phyloP scores from a whole-genome alignment of 768 basidiomycete species.

The Calocybe gangraenosa region DNA sequence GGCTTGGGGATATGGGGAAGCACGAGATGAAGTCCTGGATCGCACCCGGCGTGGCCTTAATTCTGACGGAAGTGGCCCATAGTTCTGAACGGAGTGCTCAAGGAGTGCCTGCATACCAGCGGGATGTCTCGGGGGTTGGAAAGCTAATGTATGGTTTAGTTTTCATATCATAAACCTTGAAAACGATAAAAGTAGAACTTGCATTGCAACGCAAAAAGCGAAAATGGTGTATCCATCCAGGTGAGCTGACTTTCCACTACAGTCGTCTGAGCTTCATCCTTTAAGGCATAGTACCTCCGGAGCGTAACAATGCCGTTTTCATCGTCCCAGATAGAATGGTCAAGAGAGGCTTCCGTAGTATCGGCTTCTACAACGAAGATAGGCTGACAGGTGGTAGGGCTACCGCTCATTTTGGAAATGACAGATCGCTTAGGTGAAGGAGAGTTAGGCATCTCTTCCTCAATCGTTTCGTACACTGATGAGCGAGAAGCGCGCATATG shows the following conservation, averaged over 20 bases:
- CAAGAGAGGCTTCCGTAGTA: slow-evolving; percentile 36
- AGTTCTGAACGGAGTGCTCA: slow-evolving; percentile 68
- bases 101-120: slow-evolving; percentile 70
- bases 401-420: slow-evolving; percentile 27
- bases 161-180: slow-evolving; percentile 6
- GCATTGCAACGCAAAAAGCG: slow-evolving; percentile 71
- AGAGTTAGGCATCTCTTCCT: slow-evolving; percentile 55
- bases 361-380: slow-evolving; percentile 60
- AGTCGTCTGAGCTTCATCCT: slow-evolving; percentile 62
- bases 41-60: slow-evolving; percentile 58
- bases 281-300: slow-evolving; percentile 64
- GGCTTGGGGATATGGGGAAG: slow-evolving; percentile 66
- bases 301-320: slow-evolving; percentile 63
- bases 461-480: slow-evolving; percentile 77
- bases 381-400: slow-evolving; percentile 33
- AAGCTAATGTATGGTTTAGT: slow-evolving; percentile 46
- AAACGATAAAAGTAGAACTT: slow-evolving; percentile 22
- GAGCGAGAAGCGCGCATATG: slow-evolving; percentile 57
- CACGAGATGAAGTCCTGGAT: slow-evolving; percentile 65
- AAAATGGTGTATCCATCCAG: slow-evolving; percentile 74
- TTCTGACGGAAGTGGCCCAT: slow-evolving; percentile 70
- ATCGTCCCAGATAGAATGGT: slow-evolving; percentile 55
- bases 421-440: slow-evolving; percentile 19
- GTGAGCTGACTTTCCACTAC: slow-evolving; percentile 60
- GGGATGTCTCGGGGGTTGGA: slow-evolving; percentile 62